Base-by-base conservation (phyloP, 1,139 yeast genomes). In the Blastobotrys persicus region DNA sequence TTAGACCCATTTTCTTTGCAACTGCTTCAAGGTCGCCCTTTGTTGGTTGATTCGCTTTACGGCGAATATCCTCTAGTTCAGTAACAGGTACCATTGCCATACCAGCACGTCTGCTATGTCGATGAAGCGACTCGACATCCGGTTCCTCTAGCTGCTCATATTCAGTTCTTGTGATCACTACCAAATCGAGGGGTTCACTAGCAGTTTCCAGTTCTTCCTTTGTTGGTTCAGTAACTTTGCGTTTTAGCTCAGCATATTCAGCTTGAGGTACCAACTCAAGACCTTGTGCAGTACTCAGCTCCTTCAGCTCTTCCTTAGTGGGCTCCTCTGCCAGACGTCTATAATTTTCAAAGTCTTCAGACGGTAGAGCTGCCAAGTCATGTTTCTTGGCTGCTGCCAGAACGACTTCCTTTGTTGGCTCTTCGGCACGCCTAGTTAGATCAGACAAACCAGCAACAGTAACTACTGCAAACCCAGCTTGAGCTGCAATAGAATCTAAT, bases 1-100 rank as follows among this genome's bases (percentile, higher is more conserved):
- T 75, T 52, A 81, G 60, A 44, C 76, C 73, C 50, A 78, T 72
- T 28, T 71, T 72, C 48, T 72, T 65, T 1, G 81, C 82, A 60
- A 74, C 78, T 9, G 67, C 62, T 55, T 77, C 77, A 20, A 79
- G 67, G 39, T 76, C 77, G 9, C 55, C 56, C 48, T 55, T 57
- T 3, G 60, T 51, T 1, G 66, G 66, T 19, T 57, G 51, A 20
- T 50, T 50, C n/a, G 53, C 56, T 52, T 56, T 53, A 13, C 58
- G 51, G 26, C 59, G 52, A 31, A 67, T 58, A 12, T 55, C 59
- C n/a, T 62, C 62, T 11, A 65, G 48, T n/a, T 60, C 64, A 1
- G 46, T 51, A 5, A 45, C 47, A n/a, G 62, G 53, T 7, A 63
- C 51, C 5, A 61, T 59, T 23, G 50, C 57, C 54, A 59, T 48